Evolutionary conservation across 2,329 filamentous ascomycete genomes (phyloP).

Genomic region (Aspergillus pseudoviridinutans): DNA sequence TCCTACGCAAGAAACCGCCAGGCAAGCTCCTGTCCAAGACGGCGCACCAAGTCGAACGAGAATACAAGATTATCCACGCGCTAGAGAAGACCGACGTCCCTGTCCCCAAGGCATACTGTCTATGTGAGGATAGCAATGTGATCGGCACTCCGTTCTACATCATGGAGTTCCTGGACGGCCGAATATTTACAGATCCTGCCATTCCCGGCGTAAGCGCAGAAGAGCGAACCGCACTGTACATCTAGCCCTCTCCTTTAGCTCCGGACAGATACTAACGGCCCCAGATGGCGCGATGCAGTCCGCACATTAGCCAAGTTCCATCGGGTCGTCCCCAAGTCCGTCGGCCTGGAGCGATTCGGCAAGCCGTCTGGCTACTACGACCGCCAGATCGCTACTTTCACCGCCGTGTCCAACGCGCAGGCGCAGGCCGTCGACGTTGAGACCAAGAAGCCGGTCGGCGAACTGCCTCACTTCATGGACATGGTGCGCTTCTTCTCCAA

Average conservation of each 20-base stretch:
- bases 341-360: constrained; percentile 71
- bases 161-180: constrained; percentile 91
- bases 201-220: constrained; percentile 67
- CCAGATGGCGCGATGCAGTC: constrained; percentile 76
- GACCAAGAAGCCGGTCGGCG: constrained; percentile 69
- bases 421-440: constrained; percentile 71
- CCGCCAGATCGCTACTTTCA: constrained; percentile 80
- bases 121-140: constrained; percentile 77
- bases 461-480: constrained; percentile 77
- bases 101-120: constrained; percentile 74
- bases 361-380: constrained; percentile 73
- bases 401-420: constrained; percentile 73
- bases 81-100: constrained; percentile 76
- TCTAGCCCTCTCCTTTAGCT: constrained; percentile 3
- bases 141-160: constrained; percentile 94
- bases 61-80: constrained; percentile 86
- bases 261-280: constrained; percentile 3
- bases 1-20: constrained; percentile 97
- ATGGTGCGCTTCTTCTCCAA: constrained; percentile 75
- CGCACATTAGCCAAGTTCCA: constrained; percentile 83
- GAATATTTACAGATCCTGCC: constrained; percentile 85
- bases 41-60: constrained; percentile 93
- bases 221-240: constrained; percentile 68
- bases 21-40: constrained; percentile 88
- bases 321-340: constrained; percentile 60